Base-by-base conservation (phyloP, 2,329 filamentous ascomycete genomes). In the Fusarium euwallaceae region DNA sequence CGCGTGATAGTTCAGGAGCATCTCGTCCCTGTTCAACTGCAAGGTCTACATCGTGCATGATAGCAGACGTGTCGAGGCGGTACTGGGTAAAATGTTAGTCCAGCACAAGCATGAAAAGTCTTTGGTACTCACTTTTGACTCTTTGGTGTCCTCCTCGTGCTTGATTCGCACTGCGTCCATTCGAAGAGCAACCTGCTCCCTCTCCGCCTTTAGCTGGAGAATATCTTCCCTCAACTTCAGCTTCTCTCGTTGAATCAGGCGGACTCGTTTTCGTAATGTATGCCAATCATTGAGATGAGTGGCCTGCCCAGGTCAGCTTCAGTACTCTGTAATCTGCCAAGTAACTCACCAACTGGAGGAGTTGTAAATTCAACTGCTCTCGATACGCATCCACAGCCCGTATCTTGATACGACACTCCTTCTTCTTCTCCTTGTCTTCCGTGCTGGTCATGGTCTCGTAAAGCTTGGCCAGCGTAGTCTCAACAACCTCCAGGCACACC, bases 161-260 rank as follows among this genome's bases (percentile, higher is more conserved):
- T 86, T 88, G 39, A 87, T 86, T 53, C 91, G 85, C n/a, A 92
- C 84, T 9, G 89, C 89, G 72, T 93, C 91, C 86, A 91, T 92
- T 48, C 87, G 87, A 20, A 92, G 80, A 6, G 88, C 89, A 9
- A 92, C 87, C 73, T 92, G 87, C 75, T 92, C 90, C 62, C 90
- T 84, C 81, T 92, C 90, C 24, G 85, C 84, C 55, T 89, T 87
- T 66, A 92, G 84, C 2, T 86, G 85, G 32, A 92, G 78, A n/a
- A 93, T 90, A 36, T 91, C 89, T 14, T 90, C 87, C 53, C 91
- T 87, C 20, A 92, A 81, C 0, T 82, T 79, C 4, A 91, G 80
- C 78, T 89, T 92, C 76, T 90, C 87, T 70, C 86, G 89, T 66
- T 91, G 88, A 11, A 88, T 87, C 10, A 88, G 84, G 16, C 87